These are phyloP conservation scores for Neofusicoccum umdonicola DNA, from an alignment of 2,329 filamentous ascomycete genomes.

Conservation along the genomic window DNA sequence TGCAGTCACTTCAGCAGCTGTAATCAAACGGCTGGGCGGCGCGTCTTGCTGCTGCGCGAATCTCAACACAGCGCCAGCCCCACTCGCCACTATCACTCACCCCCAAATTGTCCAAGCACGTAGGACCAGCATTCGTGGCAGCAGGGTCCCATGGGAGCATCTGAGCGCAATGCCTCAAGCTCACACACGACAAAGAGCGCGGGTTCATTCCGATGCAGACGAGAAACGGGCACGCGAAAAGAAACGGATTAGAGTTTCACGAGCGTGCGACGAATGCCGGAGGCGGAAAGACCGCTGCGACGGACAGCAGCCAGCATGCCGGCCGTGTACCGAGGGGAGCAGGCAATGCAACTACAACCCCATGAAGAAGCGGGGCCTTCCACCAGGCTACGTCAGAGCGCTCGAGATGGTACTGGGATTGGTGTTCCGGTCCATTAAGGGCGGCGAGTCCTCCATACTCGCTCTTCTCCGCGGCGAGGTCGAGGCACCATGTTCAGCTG, in stretches of 20 bases:
- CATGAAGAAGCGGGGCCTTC: neutral
- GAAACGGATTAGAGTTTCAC: neutral
- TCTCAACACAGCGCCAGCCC: too few relatives aligned
- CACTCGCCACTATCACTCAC: too few relatives aligned
- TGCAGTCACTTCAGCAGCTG: too few relatives aligned
- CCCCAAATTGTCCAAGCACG: too few relatives aligned
- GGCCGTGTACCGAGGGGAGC: neutral
- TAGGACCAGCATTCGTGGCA: too few relatives aligned
- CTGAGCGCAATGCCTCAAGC: too few relatives aligned
- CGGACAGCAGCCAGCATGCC: neutral
- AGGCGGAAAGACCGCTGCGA: neutral
- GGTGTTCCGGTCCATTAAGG: neutral
- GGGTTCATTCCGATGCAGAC: neutral
- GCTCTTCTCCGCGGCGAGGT: neutral
- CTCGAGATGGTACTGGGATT: neutral
- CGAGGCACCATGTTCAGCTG: neutral
- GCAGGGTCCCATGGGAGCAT: too few relatives aligned
- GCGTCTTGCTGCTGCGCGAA: too few relatives aligned
- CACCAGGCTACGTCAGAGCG: neutral
- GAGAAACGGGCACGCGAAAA: neutral
- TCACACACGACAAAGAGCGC: neutral
- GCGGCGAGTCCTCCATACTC: neutral
- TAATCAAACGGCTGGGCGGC: too few relatives aligned
- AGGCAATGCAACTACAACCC: neutral
- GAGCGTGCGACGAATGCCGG: neutral